A percentile compares a stretch with the other conserved stretches of the same genome.
phyloP scores from a whole-genome alignment of 768 basidiomycete genomes.

The Suillus cothurnatus region DNA sequence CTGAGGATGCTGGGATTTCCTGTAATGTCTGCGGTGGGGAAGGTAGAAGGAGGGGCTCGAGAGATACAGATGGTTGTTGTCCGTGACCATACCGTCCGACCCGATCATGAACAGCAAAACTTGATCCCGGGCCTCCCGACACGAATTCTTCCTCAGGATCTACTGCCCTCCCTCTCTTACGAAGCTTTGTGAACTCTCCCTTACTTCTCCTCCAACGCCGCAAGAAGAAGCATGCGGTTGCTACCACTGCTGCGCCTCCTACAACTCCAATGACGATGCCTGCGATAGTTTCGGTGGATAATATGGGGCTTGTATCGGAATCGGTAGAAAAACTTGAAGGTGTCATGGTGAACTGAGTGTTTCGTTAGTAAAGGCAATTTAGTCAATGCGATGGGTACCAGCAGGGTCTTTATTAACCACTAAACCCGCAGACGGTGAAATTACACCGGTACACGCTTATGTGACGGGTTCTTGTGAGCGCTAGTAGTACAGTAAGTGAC shows the following conservation, averaged over 20 bases:
- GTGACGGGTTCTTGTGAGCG: background rate
- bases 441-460: background rate
- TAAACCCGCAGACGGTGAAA: background rate
- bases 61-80: conserved; percentile 20
- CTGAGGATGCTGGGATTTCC: conserved; percentile 4
- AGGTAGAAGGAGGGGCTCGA: conserved; percentile 25
- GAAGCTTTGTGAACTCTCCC: conserved; percentile 20
- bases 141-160: conserved; percentile 4
- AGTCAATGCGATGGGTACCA: background rate
- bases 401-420: background rate
- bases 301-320: background rate
- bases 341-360: background rate
- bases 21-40: conserved; percentile 12
- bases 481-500: background rate
- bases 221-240: conserved; percentile 16
- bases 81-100: conserved; percentile 8
- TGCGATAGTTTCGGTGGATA: conserved; percentile 17
- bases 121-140: background rate
- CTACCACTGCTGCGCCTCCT: conserved; percentile 17
- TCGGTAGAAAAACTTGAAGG: background rate
- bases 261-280: conserved; percentile 26
- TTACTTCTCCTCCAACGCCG: conserved; percentile 10
- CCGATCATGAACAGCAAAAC: background rate
- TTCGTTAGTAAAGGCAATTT: background rate
- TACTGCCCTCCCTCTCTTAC: conserved; percentile 3